phyloP scores from a whole-genome alignment of 1,284 basidiomycete species.

The Malassezia dermatis region DNA sequence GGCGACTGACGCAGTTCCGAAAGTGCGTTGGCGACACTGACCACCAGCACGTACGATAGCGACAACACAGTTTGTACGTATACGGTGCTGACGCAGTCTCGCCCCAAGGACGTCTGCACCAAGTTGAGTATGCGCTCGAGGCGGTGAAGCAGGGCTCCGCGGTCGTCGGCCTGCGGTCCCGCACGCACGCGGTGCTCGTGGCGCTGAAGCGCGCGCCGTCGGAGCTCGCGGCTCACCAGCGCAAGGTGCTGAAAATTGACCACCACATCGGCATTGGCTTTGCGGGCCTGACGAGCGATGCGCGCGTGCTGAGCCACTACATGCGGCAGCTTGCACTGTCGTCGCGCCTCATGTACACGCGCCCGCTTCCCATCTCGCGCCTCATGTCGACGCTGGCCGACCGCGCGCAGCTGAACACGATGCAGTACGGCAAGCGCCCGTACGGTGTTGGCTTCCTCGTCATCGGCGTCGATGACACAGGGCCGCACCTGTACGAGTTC shows the following conservation, averaged over 20 bases:
- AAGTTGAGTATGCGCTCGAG: constrained; percentile 98
- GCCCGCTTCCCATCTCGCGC: constrained; percentile 84
- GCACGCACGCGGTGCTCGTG: constrained; percentile 85
- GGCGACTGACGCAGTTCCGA: constrained; percentile 10
- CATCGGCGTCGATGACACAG: constrained; percentile 84
- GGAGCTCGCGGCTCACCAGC: constrained; percentile 94
- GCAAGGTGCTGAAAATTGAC: constrained; percentile 99
- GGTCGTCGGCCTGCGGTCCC: constrained; percentile 85
- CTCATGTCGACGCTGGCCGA: constrained; percentile 89
- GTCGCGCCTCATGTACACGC: constrained; percentile 84
- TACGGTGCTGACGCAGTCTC: constrained; percentile 24
- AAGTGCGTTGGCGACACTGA: constrained; percentile 12
- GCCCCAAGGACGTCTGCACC: constrained; percentile 56
- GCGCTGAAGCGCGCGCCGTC: constrained; percentile 98
- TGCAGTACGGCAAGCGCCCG: constrained; percentile 91
- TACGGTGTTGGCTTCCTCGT: constrained; percentile 99
- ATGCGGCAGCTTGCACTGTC: constrained; percentile 98
- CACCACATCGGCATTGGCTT: constrained; percentile 98
- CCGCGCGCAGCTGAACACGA: constrained; percentile 98
- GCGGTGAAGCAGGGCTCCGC: constrained; percentile 99
- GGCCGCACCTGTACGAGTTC: constrained; percentile 96
- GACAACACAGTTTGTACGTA: constrained; percentile 43
- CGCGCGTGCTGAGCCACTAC: constrained; percentile 76
- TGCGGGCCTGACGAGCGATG: constrained; percentile 93
- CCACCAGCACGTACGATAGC: constrained; percentile 45